phyloP scores from a whole-genome alignment of 2,329 filamentous ascomycete genomes.

The Passalora sequoiae region DNA sequence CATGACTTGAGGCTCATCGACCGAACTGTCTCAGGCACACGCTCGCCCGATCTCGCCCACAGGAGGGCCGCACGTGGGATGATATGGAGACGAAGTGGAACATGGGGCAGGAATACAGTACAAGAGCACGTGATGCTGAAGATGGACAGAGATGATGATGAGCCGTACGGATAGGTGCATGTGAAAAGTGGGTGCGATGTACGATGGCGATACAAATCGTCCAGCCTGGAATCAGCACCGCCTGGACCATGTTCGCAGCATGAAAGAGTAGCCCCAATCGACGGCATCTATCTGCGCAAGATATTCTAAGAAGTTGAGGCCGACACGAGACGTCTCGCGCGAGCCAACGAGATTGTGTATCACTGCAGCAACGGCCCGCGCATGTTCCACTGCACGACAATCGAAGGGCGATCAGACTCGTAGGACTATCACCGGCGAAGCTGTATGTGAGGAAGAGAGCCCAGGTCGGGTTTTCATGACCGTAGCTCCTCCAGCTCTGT shows the following conservation, averaged over 20 bases:
- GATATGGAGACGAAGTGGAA: background rate
- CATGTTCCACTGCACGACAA: slow-evolving; percentile 10
- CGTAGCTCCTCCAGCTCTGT: too few species aligned
- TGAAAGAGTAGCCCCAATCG: too few species aligned
- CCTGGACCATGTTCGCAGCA: too few species aligned
- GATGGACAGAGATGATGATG: background rate
- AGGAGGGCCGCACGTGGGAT: slow-evolving; percentile 17
- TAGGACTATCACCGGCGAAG: background rate
- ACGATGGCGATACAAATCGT: too few species aligned
- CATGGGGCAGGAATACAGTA: background rate
- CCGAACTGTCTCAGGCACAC: slow-evolving; percentile 15
- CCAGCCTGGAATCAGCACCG: too few species aligned
- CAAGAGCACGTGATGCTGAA: slow-evolving; percentile 1
- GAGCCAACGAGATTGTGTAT: slow-evolving; percentile 11
- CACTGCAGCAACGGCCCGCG: slow-evolving; percentile 11
- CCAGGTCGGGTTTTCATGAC: too few species aligned
- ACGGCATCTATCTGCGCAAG: too few species aligned
- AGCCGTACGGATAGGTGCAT: background rate
- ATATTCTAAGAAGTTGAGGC: too few species aligned
- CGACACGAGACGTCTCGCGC: too few species aligned
- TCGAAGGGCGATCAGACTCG: background rate
- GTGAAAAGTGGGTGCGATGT: too few species aligned
- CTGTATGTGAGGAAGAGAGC: too few species aligned
- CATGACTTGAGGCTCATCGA: slow-evolving; percentile 18
- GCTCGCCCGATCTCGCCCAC: slow-evolving; percentile 1